A percentile compares a stretch with the other conserved stretches of the same genome.
Conservation (phyloP, 768 basidiomycete genomes). For the Cystobasidium tubakii region DNA sequence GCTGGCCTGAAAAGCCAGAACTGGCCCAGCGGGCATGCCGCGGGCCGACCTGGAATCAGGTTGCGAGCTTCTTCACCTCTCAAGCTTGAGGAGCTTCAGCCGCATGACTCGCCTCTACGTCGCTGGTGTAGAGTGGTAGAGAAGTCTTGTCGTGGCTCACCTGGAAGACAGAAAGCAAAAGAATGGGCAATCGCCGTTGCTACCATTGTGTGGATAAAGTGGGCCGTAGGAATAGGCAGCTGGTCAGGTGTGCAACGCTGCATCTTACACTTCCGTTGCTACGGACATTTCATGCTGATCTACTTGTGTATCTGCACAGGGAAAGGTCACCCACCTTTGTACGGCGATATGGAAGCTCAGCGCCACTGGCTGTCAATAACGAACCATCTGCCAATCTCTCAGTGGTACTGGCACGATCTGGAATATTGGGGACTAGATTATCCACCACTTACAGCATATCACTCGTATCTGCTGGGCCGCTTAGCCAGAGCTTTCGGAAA, state of each 20-base stretch:
- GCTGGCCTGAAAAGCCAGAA: background rate
- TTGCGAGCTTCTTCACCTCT: constrained; percentile 1
- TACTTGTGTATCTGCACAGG: too few species aligned
- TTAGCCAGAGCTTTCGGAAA: constrained; percentile 24
- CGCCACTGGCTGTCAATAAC: constrained; percentile 48
- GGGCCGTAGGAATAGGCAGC: constrained; percentile 65
- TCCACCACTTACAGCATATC: constrained; percentile 83
- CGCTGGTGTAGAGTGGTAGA: constrained; percentile 28
- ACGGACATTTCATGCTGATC: too few species aligned
- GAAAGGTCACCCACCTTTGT: constrained; percentile 42
- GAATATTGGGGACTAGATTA: constrained; percentile 94
- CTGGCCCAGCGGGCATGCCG: background rate
- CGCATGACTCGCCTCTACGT: constrained; percentile 19
- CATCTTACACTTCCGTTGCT: background rate
- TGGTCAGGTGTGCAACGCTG: constrained; percentile 64
- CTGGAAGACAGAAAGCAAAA: background rate
- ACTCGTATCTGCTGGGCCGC: constrained; percentile 44
- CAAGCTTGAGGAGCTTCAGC: background rate
- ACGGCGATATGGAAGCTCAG: constrained; percentile 48
- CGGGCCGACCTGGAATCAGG: constrained; percentile 3
- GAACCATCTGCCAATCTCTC: constrained; percentile 56
- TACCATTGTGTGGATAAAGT: constrained; percentile 59
- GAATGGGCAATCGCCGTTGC: constrained; percentile 30
- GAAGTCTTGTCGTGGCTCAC: constrained; percentile 7
- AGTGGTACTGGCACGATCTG: constrained; percentile 85